Base-by-base conservation (phyloP, 1,284 basidiomycete species). In the Somion occarium region DNA sequence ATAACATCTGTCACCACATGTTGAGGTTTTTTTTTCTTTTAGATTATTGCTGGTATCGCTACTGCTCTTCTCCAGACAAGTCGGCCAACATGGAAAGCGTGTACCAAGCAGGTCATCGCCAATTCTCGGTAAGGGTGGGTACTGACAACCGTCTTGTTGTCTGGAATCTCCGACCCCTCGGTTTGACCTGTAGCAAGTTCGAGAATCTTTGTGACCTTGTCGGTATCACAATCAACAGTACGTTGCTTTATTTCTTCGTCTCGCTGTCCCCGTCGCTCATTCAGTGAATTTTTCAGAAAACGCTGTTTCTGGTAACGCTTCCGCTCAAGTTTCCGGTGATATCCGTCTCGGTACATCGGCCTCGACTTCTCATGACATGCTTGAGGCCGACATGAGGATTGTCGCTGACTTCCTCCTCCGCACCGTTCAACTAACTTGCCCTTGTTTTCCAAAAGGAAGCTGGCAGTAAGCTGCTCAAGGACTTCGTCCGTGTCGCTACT, bases 111-210 rank as follows among this genome's bases (percentile, higher is more conserved):
- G 72, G 93, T 99, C 65, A 88, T 98, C 61, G 75, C 83, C 58
- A 98, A 98, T 70, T 88, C 73, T 89, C 99, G 57, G 95, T 98
- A 76, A 99, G 96, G 27, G 87, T 85, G 54, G 97, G 97, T 53
- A 94, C 93, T 12, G 96, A 98, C 71, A 98, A 95, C 81, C 97
- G 99, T 73, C 84, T 99, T 56, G 87, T 98, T 53, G 88, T 99
- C 46, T 98, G 95, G 95, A 97, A 99, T 69, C 80, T 99, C 56
- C 85, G 97, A 49, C 97, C 97, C 22, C 80, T 98, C 59, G 91
- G 92, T 51, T 76, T 99, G 65, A 98, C 97, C 20, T 96, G 97
- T 53, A 92, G 87, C 77, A 99, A 99, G 78, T 85, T 99, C 55
- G 95, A 98, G 80, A 98, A 98, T 80, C 85, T 99, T 63, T 97